Evolutionary conservation across 2,329 filamentous ascomycete species (phyloP).

Genomic region (Exophiala xenobiotica): DNA sequence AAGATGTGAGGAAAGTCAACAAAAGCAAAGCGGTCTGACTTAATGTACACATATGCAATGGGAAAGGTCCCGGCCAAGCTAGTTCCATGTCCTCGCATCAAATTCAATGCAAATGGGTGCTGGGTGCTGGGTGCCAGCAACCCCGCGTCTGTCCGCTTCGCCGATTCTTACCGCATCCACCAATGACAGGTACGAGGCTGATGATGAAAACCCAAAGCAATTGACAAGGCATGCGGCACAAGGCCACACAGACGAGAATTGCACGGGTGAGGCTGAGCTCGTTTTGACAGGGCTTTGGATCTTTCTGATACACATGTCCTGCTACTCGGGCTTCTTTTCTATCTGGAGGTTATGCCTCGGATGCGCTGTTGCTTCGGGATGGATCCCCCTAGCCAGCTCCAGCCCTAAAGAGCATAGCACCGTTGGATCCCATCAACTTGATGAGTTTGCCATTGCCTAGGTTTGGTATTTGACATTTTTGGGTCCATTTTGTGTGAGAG

Average conservation of each 20-base stretch:
- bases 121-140: no score
- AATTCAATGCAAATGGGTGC: no score
- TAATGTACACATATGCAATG: neutral
- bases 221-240: neutral
- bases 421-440: no score
- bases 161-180: neutral
- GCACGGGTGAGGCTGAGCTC: conserved; percentile 21
- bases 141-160: neutral
- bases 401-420: no score
- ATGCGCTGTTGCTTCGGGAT: neutral
- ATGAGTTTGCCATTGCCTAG: no score
- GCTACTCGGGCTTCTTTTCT: conserved; percentile 5
- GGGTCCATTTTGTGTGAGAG: no score
- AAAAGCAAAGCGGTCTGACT: conserved; percentile 18
- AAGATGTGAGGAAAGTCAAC: conserved; percentile 6
- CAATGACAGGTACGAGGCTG: neutral
- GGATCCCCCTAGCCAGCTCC: no score
- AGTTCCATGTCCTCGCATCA: no score
- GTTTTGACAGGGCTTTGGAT: neutral
- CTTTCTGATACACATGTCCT: neutral
- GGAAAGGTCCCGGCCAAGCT: neutral
- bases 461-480: no score
- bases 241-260: conserved; percentile 18
- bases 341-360: neutral
- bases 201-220: neutral